phyloP scores from a whole-genome alignment of 2,329 filamentous ascomycete species.

The Apiospora phragmitis region DNA sequence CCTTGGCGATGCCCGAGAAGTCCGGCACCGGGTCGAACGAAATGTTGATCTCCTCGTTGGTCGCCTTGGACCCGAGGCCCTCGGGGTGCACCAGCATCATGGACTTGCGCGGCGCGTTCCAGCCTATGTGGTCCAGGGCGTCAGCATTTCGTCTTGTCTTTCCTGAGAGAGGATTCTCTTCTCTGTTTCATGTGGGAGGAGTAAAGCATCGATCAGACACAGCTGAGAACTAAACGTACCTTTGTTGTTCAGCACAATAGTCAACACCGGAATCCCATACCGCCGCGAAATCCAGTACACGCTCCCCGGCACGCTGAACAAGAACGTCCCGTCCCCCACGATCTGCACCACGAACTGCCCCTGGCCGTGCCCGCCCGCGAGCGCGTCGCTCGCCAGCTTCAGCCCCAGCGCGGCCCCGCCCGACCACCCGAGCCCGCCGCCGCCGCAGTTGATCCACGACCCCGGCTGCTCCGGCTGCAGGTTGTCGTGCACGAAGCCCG shows the following conservation, averaged over 20 bases:
- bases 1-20: constrained; percentile 61
- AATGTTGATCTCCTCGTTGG: constrained; percentile 64
- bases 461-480: constrained; percentile 58
- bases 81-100: constrained; percentile 59
- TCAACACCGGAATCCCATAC: constrained; percentile 55
- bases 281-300: constrained; percentile 57
- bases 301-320: constrained; percentile 55
- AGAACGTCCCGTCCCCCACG: constrained; percentile 58
- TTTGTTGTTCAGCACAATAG: constrained; percentile 58
- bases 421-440: constrained; percentile 54
- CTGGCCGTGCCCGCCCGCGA: constrained; percentile 43
- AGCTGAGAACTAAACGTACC: constrained; percentile 35
- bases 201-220: neutral
- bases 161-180: too few relatives aligned
- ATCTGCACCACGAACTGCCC: constrained; percentile 55
- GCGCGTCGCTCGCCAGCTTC: constrained; percentile 45
- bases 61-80: constrained; percentile 52
- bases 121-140: constrained; percentile 38
- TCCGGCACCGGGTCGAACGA: constrained; percentile 59
- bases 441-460: constrained; percentile 54
- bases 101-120: constrained; percentile 61
- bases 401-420: constrained; percentile 52
- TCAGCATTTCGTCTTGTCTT: neutral
- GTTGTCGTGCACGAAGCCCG: constrained; percentile 66
- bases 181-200: too few relatives aligned